Conservation (phyloP, 2,329 filamentous ascomycete genomes). For the Fusarium longipes region DNA sequence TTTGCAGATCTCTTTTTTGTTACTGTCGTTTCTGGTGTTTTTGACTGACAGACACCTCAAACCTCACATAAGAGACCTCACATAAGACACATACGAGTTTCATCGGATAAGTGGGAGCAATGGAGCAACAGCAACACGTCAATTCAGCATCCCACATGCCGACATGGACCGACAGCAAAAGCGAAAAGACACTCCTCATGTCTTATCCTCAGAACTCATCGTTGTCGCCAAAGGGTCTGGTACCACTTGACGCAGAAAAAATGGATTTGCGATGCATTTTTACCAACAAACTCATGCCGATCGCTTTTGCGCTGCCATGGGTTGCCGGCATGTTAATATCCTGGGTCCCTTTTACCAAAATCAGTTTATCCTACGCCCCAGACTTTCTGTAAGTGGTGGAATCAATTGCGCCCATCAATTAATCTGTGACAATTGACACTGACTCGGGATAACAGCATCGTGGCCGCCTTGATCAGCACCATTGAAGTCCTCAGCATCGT, state of each 20-base stretch:
- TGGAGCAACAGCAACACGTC: conserved; percentile 9
- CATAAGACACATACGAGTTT: background rate
- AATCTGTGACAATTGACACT: background rate
- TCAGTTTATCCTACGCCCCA: conserved; percentile 20
- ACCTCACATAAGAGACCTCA: no score
- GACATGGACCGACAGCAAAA: conserved; percentile 12
- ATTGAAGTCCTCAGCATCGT: conserved; percentile 33
- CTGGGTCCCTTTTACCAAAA: conserved; percentile 34
- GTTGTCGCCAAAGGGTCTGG: background rate
- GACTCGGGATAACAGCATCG: conserved; percentile 4
- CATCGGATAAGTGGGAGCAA: conserved; percentile 19
- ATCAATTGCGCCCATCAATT: background rate
- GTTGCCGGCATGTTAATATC: conserved; percentile 32
- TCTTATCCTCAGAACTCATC: background rate
- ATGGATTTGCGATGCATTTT: conserved; percentile 12
- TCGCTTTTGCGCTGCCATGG: conserved; percentile 33
- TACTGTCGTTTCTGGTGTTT: no score
- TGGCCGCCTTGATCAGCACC: conserved; percentile 29
- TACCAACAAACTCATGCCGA: conserved; percentile 12
- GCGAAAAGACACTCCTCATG: background rate
- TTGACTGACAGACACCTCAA: no score
- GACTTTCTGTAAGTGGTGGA: conserved; percentile 21
- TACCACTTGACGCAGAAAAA: background rate
- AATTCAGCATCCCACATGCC: conserved; percentile 24
- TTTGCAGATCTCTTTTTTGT: background rate